Conservation (phyloP, 805 yeast genomes). For the Barnettozyma sucrosica region DNA sequence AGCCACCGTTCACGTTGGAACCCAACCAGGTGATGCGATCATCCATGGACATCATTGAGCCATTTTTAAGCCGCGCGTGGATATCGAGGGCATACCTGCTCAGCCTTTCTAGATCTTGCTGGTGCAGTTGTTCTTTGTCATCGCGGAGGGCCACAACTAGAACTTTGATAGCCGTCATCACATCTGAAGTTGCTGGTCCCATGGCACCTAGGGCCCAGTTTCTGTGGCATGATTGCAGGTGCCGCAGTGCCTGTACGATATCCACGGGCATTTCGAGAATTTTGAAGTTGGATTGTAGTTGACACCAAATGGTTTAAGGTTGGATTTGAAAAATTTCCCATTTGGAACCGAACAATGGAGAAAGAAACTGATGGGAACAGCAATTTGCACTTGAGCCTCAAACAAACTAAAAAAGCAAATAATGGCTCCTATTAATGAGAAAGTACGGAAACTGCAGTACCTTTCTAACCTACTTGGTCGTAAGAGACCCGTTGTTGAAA, state of each 20-base stretch:
- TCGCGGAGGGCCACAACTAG: not conserved
- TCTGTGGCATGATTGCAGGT: not conserved
- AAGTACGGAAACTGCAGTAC: not conserved
- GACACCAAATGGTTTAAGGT: not conserved
- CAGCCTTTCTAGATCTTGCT: not conserved
- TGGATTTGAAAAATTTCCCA: not conserved
- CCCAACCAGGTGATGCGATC: conserved; percentile 15
- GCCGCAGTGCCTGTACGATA: not conserved
- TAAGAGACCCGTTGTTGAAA: conserved; percentile 5
- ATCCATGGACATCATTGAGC: conserved; percentile 4
- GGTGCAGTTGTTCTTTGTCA: not conserved
- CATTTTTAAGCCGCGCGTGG: conserved; percentile 5
- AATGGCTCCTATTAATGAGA: not conserved
- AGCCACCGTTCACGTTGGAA: conserved; percentile 11
- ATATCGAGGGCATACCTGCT: conserved; percentile 7
- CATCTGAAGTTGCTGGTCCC: not conserved
- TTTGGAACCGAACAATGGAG: conserved; percentile 5
- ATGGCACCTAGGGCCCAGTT: not conserved
- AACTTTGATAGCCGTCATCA: not conserved
- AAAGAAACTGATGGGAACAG: not conserved
- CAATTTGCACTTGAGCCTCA: not conserved
- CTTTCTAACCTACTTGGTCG: conserved; percentile 11
- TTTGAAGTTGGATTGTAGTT: not conserved
- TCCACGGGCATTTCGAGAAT: not conserved
- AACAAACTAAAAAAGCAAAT: not conserved